Percentiles rank a stretch among this genome's conserved stretches.
Evolutionary conservation across 2,329 filamentous ascomycete species (phyloP).

Genomic region (Botryosphaeria agaves): DNA sequence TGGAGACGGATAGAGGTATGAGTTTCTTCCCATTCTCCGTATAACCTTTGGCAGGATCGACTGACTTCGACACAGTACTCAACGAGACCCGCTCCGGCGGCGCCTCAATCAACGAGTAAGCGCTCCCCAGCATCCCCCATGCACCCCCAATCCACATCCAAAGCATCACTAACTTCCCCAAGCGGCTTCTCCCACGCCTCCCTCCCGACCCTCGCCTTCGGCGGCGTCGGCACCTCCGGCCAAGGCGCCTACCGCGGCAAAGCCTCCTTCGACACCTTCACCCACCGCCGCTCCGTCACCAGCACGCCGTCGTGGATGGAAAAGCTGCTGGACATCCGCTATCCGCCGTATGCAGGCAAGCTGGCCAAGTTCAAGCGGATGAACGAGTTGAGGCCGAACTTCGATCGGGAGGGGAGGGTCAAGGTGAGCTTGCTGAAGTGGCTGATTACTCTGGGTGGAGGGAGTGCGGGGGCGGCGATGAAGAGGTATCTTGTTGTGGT

Average conservation of each 20-base stretch:
- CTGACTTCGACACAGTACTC: constrained; percentile 16
- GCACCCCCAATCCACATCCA: not conserved
- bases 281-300: constrained; percentile 42
- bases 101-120: constrained; percentile 29
- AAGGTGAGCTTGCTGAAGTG: constrained; percentile 12
- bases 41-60: not conserved
- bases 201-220: constrained; percentile 59
- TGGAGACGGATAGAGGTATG: constrained; percentile 57
- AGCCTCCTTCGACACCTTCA: constrained; percentile 52
- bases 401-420: constrained; percentile 37
- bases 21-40: constrained; percentile 1
- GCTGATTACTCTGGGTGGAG: constrained; percentile 5
- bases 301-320: constrained; percentile 52
- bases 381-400: constrained; percentile 37
- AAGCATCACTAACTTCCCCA: not conserved
- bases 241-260: constrained; percentile 62
- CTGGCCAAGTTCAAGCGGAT: constrained; percentile 31
- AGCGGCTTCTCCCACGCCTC: constrained; percentile 49
- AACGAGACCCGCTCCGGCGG: constrained; percentile 31
- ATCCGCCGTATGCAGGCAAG: constrained; percentile 44
- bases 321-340: constrained; percentile 46
- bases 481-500: not conserved
- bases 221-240: constrained; percentile 67
- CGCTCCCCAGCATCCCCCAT: not conserved
- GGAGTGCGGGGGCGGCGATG: not conserved